These are phyloP conservation scores for Hypomontagnella submonticulosa DNA, from an alignment of 495 filamentous ascomycete genomes.

Conservation along the genomic window DNA sequence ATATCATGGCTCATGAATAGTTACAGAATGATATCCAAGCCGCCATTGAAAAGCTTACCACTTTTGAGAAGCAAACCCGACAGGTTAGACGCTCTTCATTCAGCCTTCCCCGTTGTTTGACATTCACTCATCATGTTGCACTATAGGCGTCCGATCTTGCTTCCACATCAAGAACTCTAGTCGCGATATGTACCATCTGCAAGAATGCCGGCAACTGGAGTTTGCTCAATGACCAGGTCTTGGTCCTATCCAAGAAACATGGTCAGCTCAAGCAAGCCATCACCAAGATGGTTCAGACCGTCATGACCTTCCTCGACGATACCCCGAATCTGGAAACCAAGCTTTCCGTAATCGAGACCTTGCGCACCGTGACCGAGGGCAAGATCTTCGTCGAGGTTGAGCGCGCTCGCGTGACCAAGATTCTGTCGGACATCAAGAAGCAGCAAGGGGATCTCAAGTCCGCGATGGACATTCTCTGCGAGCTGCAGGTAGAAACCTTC, in stretches of 20 bases:
- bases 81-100: slow-evolving; percentile 70
- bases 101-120: slow-evolving; percentile 12
- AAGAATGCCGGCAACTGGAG: slow-evolving; percentile 93
- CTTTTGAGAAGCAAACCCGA: slow-evolving; percentile 93
- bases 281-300: slow-evolving; percentile 97
- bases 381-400: slow-evolving; percentile 99
- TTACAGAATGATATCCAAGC: slow-evolving; percentile 77
- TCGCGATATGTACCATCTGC: slow-evolving; percentile 91
- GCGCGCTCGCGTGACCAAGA: slow-evolving; percentile 91
- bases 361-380: slow-evolving; percentile 96
- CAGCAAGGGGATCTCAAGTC: slow-evolving; percentile 88
- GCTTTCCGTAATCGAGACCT: slow-evolving; percentile 90
- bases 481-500: slow-evolving; percentile 98
- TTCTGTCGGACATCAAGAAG: slow-evolving; percentile 97
- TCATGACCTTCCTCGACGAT: slow-evolving; percentile 90
- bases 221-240: slow-evolving; percentile 93
- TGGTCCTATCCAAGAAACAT: slow-evolving; percentile 98
- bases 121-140: slow-evolving; percentile 28
- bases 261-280: slow-evolving; percentile 98
- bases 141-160: slow-evolving; percentile 89
- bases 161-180: slow-evolving; percentile 87
- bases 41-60: slow-evolving; percentile 91
- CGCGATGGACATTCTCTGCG: slow-evolving; percentile 92
- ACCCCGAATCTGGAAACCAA: slow-evolving; percentile 83
- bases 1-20: slow-evolving; percentile 24